Evolutionary conservation across 1,284 basidiomycete species (phyloP).

Genomic region (Rhodotorula sp.): DNA sequence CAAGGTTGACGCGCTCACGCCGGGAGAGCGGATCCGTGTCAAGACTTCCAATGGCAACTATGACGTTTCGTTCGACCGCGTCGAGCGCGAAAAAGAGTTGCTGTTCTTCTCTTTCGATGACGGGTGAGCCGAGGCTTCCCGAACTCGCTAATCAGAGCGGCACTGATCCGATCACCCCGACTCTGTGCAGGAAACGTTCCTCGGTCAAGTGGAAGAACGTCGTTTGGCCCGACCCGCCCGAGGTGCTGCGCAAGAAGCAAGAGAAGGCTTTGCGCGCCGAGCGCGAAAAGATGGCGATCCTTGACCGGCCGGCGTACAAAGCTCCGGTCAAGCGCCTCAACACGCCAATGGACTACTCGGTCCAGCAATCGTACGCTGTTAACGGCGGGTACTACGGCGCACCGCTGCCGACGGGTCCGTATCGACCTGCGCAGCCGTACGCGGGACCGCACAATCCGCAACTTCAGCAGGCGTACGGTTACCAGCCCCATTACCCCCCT

Average conservation of each 20-base stretch:
- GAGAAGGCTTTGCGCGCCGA: slow-evolving; percentile 11
- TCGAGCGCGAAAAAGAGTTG: slow-evolving; percentile 64
- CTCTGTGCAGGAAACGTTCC: slow-evolving; percentile 11
- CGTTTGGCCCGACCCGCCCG: slow-evolving; percentile 33
- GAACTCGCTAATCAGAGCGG: neutral
- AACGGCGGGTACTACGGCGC: neutral
- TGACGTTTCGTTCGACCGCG: slow-evolving; percentile 69
- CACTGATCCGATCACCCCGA: neutral
- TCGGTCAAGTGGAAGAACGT: slow-evolving; percentile 30
- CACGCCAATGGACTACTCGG: neutral
- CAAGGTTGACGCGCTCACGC: slow-evolving; percentile 61
- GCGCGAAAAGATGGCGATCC: slow-evolving; percentile 17
- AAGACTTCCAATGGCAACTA: slow-evolving; percentile 72
- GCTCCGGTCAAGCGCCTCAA: slow-evolving; percentile 10
- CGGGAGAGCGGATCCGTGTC: slow-evolving; percentile 72
- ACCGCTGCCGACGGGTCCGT: too few species aligned
- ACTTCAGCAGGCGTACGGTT: neutral
- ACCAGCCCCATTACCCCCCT: neutral
- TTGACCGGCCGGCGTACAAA: slow-evolving; percentile 24
- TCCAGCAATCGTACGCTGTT: neutral
- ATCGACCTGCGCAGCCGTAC: neutral
- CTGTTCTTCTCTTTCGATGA: slow-evolving; percentile 78
- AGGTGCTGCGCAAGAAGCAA: slow-evolving; percentile 27
- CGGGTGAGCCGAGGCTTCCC: slow-evolving; percentile 43
- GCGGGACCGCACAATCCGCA: neutral